Evolutionary conservation across 768 basidiomycete genomes (phyloP).

Genomic region (Glaciozyma antarctica): DNA sequence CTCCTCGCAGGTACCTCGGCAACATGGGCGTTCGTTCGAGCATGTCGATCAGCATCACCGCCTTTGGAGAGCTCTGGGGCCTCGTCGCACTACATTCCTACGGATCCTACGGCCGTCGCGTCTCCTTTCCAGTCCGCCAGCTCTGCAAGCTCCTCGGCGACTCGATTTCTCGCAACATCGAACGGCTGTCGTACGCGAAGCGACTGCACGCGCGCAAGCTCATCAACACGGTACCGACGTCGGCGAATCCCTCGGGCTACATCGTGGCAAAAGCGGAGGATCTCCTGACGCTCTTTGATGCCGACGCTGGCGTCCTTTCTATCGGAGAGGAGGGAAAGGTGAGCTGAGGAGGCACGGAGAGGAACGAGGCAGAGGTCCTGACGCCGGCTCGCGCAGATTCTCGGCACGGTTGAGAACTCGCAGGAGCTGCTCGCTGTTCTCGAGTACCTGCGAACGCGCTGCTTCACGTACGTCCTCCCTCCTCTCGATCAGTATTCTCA

Average conservation of each 20-base stretch:
- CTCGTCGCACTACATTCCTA: constrained; percentile 52
- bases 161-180: constrained; percentile 68
- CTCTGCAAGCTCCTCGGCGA: constrained; percentile 71
- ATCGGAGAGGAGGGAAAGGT: constrained; percentile 58
- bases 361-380: constrained; percentile 1
- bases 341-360: constrained; percentile 23
- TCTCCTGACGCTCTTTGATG: constrained; percentile 65
- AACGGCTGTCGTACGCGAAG: constrained; percentile 66
- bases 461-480: constrained; percentile 50
- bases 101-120: constrained; percentile 66
- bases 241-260: constrained; percentile 62
- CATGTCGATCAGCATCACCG: constrained; percentile 76
- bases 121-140: constrained; percentile 73
- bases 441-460: constrained; percentile 66
- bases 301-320: constrained; percentile 53
- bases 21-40: constrained; percentile 77
- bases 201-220: constrained; percentile 66
- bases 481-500: constrained; percentile 49
- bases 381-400: constrained; percentile 46
- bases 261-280: constrained; percentile 74
- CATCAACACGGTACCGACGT: constrained; percentile 61
- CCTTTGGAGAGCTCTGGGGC: constrained; percentile 71
- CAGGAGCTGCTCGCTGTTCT: constrained; percentile 70
- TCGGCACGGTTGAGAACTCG: constrained; percentile 60
- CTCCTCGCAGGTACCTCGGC: constrained; percentile 49